A percentile compares a stretch with the other conserved stretches of the same genome.
Evolutionary conservation across 257 asterid species (phyloP).

Genomic region (Solanum chiquidenum): DNA sequence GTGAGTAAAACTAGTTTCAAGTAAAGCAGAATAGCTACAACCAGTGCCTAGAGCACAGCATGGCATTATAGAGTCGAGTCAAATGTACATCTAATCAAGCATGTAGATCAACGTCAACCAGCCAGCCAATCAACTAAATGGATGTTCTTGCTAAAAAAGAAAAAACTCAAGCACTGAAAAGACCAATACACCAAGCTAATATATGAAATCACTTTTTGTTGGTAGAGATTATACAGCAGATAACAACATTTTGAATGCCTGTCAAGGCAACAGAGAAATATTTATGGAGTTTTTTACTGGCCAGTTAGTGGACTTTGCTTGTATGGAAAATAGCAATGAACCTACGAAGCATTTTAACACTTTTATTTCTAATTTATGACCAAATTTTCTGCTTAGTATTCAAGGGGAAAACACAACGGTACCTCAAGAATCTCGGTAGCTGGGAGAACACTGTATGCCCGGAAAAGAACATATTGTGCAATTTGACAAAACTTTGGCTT

Average conservation of each 20-base stretch:
- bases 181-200: not conserved
- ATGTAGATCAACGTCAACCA: not conserved
- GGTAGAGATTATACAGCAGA: not conserved
- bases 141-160: not conserved
- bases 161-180: not conserved
- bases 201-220: not conserved
- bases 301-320: not conserved
- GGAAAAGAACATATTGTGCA: slow-evolving; percentile 64
- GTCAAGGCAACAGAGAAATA: not conserved
- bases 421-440: slow-evolving; percentile 73
- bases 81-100: not conserved
- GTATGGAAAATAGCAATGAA: not conserved
- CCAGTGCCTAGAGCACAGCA: not conserved
- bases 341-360: not conserved
- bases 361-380: not conserved
- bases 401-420: not conserved
- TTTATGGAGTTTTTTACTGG: not conserved
- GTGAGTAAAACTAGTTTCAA: not conserved
- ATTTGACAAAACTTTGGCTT: slow-evolving; percentile 77
- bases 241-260: not conserved
- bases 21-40: not conserved
- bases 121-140: not conserved
- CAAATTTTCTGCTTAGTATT: not conserved
- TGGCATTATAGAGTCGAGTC: not conserved
- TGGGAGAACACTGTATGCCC: slow-evolving; percentile 41